A percentile compares a stretch with the other conserved stretches of the same genome.
These are phyloP conservation scores for Hibiscus trionum DNA, from an alignment of 345 rosid species.

Conservation along the genomic window DNA sequence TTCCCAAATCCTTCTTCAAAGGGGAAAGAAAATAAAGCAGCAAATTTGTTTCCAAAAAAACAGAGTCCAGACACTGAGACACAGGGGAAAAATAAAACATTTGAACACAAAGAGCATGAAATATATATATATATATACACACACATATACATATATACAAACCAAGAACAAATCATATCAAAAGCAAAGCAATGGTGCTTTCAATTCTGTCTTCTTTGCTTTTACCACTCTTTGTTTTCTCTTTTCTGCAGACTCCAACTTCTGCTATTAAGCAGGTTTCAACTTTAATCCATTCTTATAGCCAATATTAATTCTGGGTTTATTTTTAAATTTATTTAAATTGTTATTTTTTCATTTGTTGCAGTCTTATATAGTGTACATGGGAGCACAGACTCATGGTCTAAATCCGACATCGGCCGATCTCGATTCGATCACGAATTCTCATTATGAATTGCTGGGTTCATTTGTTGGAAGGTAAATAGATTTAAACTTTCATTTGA, in stretches of 20 bases:
- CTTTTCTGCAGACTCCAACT: slow-evolving; percentile 13
- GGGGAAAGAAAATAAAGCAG: too few relatives aligned
- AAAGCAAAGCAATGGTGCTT: slow-evolving; percentile 23
- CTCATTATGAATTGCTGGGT: slow-evolving; percentile 26
- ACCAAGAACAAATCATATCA: background rate
- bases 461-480: slow-evolving; percentile 25
- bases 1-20: too few relatives aligned
- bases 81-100: too few relatives aligned
- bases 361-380: slow-evolving; percentile 34
- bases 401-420: slow-evolving; percentile 8
- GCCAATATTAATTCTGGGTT: background rate
- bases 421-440: slow-evolving; percentile 6
- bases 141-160: background rate
- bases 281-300: too few relatives aligned
- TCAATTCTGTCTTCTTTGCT: slow-evolving; percentile 14
- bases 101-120: background rate
- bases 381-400: slow-evolving; percentile 31
- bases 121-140: too few relatives aligned
- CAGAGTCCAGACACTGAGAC: too few relatives aligned
- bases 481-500: background rate
- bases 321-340: background rate
- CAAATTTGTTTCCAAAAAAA: background rate
- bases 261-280: background rate
- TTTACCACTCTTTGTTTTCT: slow-evolving; percentile 19
- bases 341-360: background rate